Evolutionary conservation across 1,284 basidiomycete genomes (phyloP).

Genomic region (Exobasidium cylindrosporum): DNA sequence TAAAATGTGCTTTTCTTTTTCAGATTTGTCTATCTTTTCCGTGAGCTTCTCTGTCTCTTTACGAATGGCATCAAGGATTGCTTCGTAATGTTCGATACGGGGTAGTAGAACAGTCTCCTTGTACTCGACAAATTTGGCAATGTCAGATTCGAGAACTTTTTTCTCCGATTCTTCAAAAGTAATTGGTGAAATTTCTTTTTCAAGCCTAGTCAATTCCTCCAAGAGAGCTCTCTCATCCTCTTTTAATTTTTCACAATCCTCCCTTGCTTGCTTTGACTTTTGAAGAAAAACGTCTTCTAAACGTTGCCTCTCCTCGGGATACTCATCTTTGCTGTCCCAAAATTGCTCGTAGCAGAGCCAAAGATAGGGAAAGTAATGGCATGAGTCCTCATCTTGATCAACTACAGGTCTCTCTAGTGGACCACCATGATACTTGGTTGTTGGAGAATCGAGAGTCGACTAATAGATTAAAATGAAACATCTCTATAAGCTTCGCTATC

Average conservation of each 20-base stretch:
- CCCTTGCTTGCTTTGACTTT: conserved; percentile 18
- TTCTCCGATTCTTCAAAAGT: conserved; percentile 38
- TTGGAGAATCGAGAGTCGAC: too few relatives aligned
- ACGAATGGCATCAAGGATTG: conserved; percentile 46
- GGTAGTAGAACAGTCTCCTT: conserved; percentile 23
- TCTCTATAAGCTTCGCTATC: too few relatives aligned
- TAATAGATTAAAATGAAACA: too few relatives aligned
- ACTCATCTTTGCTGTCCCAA: conserved; percentile 53
- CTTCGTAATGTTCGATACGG: conserved; percentile 32
- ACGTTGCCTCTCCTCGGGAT: conserved; percentile 47
- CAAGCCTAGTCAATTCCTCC: conserved; percentile 28
- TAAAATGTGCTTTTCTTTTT: conserved; percentile 22
- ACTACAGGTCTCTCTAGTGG: conserved; percentile 30
- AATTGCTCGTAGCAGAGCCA: conserved; percentile 54
- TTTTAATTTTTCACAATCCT: conserved; percentile 34
- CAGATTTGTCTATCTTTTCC: conserved; percentile 27
- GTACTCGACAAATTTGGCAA: conserved; percentile 49
- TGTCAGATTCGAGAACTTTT: conserved; percentile 42
- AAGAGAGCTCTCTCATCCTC: conserved; percentile 34
- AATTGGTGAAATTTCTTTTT: conserved; percentile 35
- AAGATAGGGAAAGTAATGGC: conserved; percentile 50
- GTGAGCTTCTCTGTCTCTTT: conserved; percentile 39
- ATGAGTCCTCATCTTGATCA: conserved; percentile 38
- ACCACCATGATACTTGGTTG: conserved; percentile 24
- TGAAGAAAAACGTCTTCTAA: conserved; percentile 41